Conservation (phyloP, 768 basidiomycete genomes). For the Mycena belliarum region DNA sequence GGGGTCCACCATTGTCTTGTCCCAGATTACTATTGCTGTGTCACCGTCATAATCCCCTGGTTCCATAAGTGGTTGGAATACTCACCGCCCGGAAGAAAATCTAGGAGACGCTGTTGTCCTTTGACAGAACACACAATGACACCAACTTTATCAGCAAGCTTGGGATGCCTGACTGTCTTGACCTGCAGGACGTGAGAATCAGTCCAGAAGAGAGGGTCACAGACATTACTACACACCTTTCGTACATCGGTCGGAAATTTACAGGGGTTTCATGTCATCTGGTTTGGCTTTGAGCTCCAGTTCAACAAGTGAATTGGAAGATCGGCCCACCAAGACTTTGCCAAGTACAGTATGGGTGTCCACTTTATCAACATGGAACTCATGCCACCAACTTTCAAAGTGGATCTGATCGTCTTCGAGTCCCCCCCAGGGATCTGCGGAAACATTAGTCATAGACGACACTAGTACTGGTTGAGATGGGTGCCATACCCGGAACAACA, state of each 20-base stretch:
- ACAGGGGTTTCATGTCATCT: constrained; percentile 70
- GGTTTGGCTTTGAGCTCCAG: neutral
- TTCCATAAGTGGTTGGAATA: neutral
- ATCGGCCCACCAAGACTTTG: constrained; percentile 49
- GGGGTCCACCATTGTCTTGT: constrained; percentile 50
- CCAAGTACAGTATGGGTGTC: constrained; percentile 54
- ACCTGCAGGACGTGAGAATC: constrained; percentile 38
- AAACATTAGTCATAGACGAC: neutral
- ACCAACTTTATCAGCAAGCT: constrained; percentile 50
- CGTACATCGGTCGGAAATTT: constrained; percentile 68
- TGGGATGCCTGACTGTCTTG: constrained; percentile 52
- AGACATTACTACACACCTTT: constrained; percentile 42
- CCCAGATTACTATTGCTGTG: constrained; percentile 57
- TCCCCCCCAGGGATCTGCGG: constrained; percentile 51
- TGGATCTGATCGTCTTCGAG: constrained; percentile 58
- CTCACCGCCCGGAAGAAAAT: constrained; percentile 64
- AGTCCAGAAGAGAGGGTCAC: neutral
- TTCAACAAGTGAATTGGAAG: neutral
- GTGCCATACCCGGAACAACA: constrained; percentile 41
- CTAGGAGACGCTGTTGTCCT: constrained; percentile 57
- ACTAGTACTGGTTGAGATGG: neutral
- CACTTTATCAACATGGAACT: constrained; percentile 43
- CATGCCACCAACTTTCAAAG: constrained; percentile 48
- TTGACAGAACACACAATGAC: constrained; percentile 61
- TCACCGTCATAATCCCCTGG: constrained; percentile 76